Base-by-base conservation (phyloP, 179 eudicot genomes). In the Corrigiola litoralis region DNA sequence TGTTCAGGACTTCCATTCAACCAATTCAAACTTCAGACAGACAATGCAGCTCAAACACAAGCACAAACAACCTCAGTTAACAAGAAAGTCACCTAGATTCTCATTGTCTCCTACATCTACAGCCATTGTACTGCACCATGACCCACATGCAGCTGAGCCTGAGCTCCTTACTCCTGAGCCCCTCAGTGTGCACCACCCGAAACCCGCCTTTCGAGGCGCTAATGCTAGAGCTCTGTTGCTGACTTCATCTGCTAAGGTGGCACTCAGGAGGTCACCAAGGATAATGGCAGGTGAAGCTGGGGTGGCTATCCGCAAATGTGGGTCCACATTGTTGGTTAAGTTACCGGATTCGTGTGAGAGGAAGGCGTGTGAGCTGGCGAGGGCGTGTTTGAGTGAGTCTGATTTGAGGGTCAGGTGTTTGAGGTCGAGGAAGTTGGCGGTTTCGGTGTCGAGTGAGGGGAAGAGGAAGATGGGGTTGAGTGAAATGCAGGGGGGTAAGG, bases 351-450 rank as follows among this genome's bases (percentile, higher is more conserved):
- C 24, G 5, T 45, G 18, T 61, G 53, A 58, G 53, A 67, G 63
- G 47, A 50, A 24, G 61, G 70, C 72, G 12, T 47, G 61, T 33
- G 63, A 67, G 51, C 25, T 72, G 55, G 56, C 69, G 10, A 68
- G 66, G 55, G 2, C 38, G 23, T 50, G 70, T 44, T 53, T 34
- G 20, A 76, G 24, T 8, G 70, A 58, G 9, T 48, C 31, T 44
- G 78, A 73, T 57, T 72, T 58, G 10, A 68, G 28, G 45, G 63
- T 61, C 27, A 75, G 61, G 79, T 59, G 77, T 38, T 63, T 78
- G 34, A 62, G 77, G 67, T 79, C 87, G n/a, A 51, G 81, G 49
- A 72, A 69, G 23, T 21, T 77, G 48, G 36, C 45, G n/a, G 18
- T 20, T 58, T n/a, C 14, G 16, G 18, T 17, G 34, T 34, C 61